Base-by-base conservation (phyloP, 108 stramenopile species). In the Aureococcus anophagefferens region DNA sequence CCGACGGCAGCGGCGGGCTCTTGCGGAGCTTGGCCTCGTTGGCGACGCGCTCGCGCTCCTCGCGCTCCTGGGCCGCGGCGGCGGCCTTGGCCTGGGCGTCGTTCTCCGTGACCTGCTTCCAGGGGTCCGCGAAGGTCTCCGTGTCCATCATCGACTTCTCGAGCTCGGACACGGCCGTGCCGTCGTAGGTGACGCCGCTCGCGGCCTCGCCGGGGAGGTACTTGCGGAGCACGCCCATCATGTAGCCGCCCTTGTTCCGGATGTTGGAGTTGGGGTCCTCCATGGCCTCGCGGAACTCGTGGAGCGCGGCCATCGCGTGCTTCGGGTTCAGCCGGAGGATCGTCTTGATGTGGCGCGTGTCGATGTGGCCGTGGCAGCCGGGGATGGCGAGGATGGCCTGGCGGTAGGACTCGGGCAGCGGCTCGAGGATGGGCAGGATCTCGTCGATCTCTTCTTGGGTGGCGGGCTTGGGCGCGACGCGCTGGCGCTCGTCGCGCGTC, bases 211-310 rank as follows among this genome's bases (percentile, higher is more conserved):
- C 51, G 21, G 51, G 51, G 51, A 59, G 51, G 51, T 59, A 59
- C 51, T 59, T 59, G 21, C 51, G 17, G 7, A 59, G 25, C 17
- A 59, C 51, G 51, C 51, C 51, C 51, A 59, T 59, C 51, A 59
- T 59, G 51, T 59, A 59, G 51, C 51, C 51, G 51, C 51, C 51
- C 51, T 59, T 59, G 51, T 59, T 59, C 25, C 51, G 51, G 51
- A 59, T 59, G 7, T 3, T 25, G 7, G 51, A 59, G 51, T 16
- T 1, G 13, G 13, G 14, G 51, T 59, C 51, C 51, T 59, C 51
- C 51, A 59, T 59, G 21, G 51, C 51, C 51, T 59, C 51, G 51
- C 51, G 51, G 51, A 59, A 59, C 51, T 59, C 51, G 51, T 59
- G 51, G 7, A 59, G 25, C 21, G 51, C 51, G 51, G 51, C 51